Percentiles rank a stretch among this genome's conserved stretches.
phyloP scores from a whole-genome alignment of 768 basidiomycete genomes.

The Boletus pseudopeckii region DNA sequence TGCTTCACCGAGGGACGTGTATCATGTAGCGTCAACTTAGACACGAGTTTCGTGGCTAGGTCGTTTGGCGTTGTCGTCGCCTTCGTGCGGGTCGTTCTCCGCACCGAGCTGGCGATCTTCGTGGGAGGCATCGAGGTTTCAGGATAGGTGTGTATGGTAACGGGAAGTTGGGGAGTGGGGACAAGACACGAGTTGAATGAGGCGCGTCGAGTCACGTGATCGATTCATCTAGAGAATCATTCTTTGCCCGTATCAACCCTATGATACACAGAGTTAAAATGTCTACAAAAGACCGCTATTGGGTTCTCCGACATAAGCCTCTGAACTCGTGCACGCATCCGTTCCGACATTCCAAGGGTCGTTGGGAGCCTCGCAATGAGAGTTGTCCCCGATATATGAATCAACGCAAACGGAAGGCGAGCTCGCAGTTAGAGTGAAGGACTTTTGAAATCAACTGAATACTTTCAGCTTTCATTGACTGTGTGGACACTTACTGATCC shows the following conservation, averaged over 20 bases:
- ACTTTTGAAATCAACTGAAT: not conserved
- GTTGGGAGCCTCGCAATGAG: not conserved
- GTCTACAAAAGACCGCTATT: not conserved
- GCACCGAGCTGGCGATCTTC: slow-evolving; percentile 1
- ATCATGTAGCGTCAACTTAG: slow-evolving; percentile 29
- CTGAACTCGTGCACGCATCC: not conserved
- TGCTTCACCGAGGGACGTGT: slow-evolving; percentile 28
- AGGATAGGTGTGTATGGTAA: not conserved
- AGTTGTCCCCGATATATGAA: not conserved
- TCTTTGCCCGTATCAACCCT: too few relatives aligned
- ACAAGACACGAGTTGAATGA: not conserved
- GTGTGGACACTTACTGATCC: not conserved
- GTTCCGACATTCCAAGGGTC: slow-evolving; percentile 2
- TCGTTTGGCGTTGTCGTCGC: not conserved
- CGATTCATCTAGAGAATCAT: too few relatives aligned
- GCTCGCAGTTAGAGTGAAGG: not conserved
- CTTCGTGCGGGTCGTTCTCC: slow-evolving; percentile 16
- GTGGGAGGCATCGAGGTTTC: slow-evolving; percentile 10
- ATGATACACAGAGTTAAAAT: too few relatives aligned
- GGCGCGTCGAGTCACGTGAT: slow-evolving; percentile 17
- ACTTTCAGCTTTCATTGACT: not conserved
- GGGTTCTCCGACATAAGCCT: slow-evolving; percentile 3
- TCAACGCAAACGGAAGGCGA: slow-evolving; percentile 3
- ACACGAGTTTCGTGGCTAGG: slow-evolving; percentile 18
- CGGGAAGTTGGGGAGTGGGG: too few relatives aligned